These are phyloP conservation scores for Tothia fuscella DNA, from an alignment of 2,329 filamentous ascomycete species.

Conservation along the genomic window DNA sequence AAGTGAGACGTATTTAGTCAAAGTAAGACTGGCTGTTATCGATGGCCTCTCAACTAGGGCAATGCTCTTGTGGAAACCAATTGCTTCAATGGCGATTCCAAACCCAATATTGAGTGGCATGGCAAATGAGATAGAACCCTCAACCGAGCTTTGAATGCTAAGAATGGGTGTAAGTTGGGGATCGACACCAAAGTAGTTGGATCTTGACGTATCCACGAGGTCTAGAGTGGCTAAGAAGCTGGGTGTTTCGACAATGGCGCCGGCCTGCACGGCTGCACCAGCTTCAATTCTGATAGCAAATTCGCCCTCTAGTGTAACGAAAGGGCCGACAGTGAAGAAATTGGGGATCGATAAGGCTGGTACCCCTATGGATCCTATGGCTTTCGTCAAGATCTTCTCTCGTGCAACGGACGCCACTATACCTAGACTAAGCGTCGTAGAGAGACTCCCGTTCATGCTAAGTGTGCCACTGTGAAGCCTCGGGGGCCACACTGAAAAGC, in stretches of 20 bases:
- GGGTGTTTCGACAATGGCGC: not conserved
- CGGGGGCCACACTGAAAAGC: not conserved
- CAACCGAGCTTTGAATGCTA: not conserved
- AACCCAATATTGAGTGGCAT: not conserved
- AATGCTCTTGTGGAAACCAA: not conserved
- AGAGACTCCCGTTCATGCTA: not conserved
- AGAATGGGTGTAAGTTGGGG: not conserved
- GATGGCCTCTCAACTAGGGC: not conserved
- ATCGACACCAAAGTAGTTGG: not conserved
- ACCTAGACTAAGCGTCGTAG: not conserved
- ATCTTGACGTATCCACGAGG: not conserved
- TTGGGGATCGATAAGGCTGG: not conserved
- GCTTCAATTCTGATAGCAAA: not conserved
- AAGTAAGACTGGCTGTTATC: too few species aligned
- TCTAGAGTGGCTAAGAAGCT: not conserved
- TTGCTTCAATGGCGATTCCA: not conserved
- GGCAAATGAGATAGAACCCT: not conserved
- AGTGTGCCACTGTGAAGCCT: not conserved
- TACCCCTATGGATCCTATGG: not conserved
- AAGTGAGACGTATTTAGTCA: too few species aligned
- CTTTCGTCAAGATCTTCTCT: not conserved
- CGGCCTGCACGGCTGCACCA: not conserved
- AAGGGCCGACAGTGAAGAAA: not conserved
- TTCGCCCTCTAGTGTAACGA: not conserved
- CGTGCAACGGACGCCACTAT: not conserved